Evolutionary conservation across 176 grass and related monocot genomes (phyloP), one percentile per base, ranked within the genome.

Genomic region (Cenchrus fungigraminus): DNA sequence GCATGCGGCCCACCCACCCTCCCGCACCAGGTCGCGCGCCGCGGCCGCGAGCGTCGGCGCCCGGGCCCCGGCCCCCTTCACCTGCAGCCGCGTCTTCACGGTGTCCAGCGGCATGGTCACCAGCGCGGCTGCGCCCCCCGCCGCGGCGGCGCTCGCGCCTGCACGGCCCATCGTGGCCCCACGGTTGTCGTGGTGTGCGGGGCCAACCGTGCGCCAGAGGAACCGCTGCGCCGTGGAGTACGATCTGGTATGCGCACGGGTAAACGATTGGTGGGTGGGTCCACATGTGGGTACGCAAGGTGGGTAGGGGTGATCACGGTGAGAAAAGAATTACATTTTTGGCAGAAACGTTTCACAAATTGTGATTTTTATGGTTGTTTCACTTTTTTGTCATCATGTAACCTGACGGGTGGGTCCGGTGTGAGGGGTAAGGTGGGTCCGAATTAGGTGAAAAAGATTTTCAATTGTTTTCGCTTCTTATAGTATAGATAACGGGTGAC

Each of bases 51-150:
- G 70, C 15, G 93, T 89, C 56, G 55, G 74, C 43, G 44, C 20
- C 20, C n/a, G 44, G 20, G 67, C 86, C 1, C 82, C 89, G 6
- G 83, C 58, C 14, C 91, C 97, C 88, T 94, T 89, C n/a, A 98
- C 97, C 84, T 98, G 97, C n/a, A 98, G 87, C 45, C 97, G 85
- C 65, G 93, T 98, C 91, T 92, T 98, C 65, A 98, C 79, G 6
- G 97, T 98, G 90, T 98, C 97, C 52, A 98, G 78, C 42, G 97
- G 97, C 97, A 98, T 95, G 63, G 97, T 98, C 3, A 98, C 91
- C 12, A 94, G 86, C 1, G 93, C 97, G 16, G 97, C 75, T 4
- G 93, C 93, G 42, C 86, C 90, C 0, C 96, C 97, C 0, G 93
- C 97, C 17, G 92, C n/a, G 4, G 97, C 97, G 4, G 97, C 97